Percentiles rank a stretch among this genome's conserved stretches.
Conservation (phyloP, 2,329 filamentous ascomycete species). For the Clarireedia sp. region DNA sequence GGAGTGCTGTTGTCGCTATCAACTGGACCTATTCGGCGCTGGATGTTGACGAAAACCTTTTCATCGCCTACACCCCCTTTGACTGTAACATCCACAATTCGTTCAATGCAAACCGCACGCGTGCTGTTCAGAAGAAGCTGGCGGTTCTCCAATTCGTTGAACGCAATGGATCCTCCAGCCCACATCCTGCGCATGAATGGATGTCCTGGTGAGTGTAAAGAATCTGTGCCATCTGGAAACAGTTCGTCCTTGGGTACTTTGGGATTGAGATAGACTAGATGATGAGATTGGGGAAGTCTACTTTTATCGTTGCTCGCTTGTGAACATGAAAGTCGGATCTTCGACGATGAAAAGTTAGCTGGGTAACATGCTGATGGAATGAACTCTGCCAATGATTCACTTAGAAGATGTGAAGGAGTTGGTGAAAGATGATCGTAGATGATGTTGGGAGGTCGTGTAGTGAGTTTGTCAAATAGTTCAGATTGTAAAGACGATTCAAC, state of each 20-base stretch:
- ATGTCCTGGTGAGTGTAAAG: slow-evolving; percentile 63
- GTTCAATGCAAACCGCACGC: slow-evolving; percentile 37
- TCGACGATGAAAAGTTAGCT: slow-evolving; percentile 12
- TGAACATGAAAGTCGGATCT: slow-evolving; percentile 15
- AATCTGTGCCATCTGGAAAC: slow-evolving; percentile 77
- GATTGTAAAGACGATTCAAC: slow-evolving; percentile 10
- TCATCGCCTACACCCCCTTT: slow-evolving; percentile 23
- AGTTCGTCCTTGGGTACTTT: slow-evolving; percentile 54
- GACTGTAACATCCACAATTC: slow-evolving; percentile 36
- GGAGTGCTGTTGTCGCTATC: slow-evolving; percentile 19
- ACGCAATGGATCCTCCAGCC: slow-evolving; percentile 69
- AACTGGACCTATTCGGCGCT: slow-evolving; percentile 21
- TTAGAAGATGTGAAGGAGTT: slow-evolving; percentile 57
- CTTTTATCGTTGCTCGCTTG: background rate
- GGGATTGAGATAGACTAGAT: slow-evolving; percentile 82
- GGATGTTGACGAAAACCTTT: slow-evolving; percentile 27
- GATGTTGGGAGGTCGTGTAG: slow-evolving; percentile 17
- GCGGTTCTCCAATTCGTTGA: slow-evolving; percentile 30
- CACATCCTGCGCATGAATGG: slow-evolving; percentile 76
- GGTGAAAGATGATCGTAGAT: slow-evolving; percentile 47
- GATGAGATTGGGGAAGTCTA: slow-evolving; percentile 56
- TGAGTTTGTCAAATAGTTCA: slow-evolving; percentile 18
- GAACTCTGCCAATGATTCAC: slow-evolving; percentile 50
- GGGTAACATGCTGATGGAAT: slow-evolving; percentile 34
- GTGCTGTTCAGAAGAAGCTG: slow-evolving; percentile 29